phyloP scores from a whole-genome alignment of 2,329 filamentous ascomycete genomes.

The Nothomitra cinnamomea region DNA sequence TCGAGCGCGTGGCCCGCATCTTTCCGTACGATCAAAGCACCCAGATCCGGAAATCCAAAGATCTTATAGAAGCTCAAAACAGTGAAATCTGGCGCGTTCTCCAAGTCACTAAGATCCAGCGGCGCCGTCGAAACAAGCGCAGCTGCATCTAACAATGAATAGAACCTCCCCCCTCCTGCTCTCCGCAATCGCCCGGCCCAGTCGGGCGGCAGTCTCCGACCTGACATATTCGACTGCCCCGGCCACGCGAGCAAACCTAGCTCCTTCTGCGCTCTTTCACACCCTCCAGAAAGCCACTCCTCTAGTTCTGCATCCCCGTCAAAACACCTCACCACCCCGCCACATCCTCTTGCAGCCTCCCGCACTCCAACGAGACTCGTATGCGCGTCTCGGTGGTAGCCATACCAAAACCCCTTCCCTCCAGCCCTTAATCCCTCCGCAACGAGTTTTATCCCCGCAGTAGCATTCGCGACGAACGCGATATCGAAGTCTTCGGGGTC shows the following conservation, averaged over 20 bases:
- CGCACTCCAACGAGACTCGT: conserved; percentile 74
- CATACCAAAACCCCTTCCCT: conserved; percentile 54
- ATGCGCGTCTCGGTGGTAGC: conserved; percentile 70
- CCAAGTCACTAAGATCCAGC: conserved; percentile 48
- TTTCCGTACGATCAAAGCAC: conserved; percentile 29
- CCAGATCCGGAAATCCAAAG: conserved; percentile 91
- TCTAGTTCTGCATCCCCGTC: conserved; percentile 23
- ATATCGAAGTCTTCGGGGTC: conserved; percentile 70
- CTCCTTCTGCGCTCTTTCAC: not conserved
- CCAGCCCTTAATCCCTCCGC: conserved; percentile 51
- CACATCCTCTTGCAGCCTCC: no score
- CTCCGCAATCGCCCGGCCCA: conserved; percentile 27
- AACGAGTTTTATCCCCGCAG: conserved; percentile 76
- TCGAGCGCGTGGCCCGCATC: conserved; percentile 12
- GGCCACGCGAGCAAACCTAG: conserved; percentile 52
- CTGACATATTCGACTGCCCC: conserved; percentile 87
- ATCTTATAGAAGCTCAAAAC: conserved; percentile 90
- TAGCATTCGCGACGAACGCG: conserved; percentile 84
- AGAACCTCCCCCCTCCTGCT: conserved; percentile 23
- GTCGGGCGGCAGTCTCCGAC: conserved; percentile 50
- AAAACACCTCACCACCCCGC: conserved; percentile 21
- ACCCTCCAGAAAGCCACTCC: conserved; percentile 33
- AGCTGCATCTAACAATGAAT: conserved; percentile 70
- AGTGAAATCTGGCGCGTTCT: conserved; percentile 61
- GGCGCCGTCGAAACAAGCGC: conserved; percentile 62